Evolutionary conservation across 306 rosid species (phyloP).

Genomic region (Mimosa bimucronata): DNA sequence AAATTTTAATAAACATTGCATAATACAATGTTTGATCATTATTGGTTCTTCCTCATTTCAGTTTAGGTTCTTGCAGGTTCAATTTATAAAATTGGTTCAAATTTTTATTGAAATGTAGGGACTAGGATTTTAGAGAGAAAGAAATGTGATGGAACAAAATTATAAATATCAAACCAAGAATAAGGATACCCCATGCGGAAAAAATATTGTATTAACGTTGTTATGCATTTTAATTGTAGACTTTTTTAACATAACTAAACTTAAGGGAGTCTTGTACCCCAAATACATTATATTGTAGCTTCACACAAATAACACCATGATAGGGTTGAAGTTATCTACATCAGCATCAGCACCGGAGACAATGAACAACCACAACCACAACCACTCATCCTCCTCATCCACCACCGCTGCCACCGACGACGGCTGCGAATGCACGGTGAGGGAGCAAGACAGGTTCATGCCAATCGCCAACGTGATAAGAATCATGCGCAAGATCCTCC

Average conservation of each 20-base stretch:
- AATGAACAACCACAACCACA: slow-evolving; percentile 21
- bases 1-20: too few relatives aligned
- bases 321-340: slow-evolving; percentile 30
- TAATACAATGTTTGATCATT: too few relatives aligned
- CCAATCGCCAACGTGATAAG: slow-evolving; percentile 93
- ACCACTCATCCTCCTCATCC: slow-evolving; percentile 1
- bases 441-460: slow-evolving; percentile 93
- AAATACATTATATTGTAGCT: not conserved
- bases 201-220: too few relatives aligned
- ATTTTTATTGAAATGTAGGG: too few relatives aligned
- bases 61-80: too few relatives aligned
- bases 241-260: not conserved
- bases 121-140: too few relatives aligned
- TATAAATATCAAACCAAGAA: too few relatives aligned
- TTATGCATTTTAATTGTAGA: too few relatives aligned
- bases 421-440: slow-evolving; percentile 67
- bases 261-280: not conserved
- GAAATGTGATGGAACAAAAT: too few relatives aligned
- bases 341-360: slow-evolving; percentile 37
- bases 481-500: slow-evolving; percentile 84
- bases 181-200: too few relatives aligned
- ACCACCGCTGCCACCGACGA: not conserved
- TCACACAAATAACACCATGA: not conserved
- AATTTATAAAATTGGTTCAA: too few relatives aligned
- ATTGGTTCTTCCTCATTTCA: too few relatives aligned